Conservation (phyloP, 1,284 basidiomycete genomes). For the Jaminaea rosea region DNA sequence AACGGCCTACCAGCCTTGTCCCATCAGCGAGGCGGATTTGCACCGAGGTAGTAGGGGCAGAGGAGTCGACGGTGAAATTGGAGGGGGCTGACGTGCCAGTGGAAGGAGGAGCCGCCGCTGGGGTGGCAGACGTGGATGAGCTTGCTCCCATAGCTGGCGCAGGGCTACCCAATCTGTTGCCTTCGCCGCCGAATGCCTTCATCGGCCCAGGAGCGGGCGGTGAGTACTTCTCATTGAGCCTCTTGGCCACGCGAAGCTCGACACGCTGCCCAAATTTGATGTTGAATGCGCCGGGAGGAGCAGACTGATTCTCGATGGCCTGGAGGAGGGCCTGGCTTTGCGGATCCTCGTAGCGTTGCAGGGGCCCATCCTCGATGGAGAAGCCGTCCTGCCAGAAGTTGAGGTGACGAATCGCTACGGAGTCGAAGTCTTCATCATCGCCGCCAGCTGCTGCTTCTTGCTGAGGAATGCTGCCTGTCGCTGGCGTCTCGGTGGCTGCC, state of each 20-base stretch:
- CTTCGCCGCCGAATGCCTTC: constrained; percentile 64
- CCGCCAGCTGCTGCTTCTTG: constrained; percentile 7
- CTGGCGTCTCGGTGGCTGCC: background rate
- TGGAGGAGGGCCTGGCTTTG: constrained; percentile 63
- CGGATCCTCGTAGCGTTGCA: constrained; percentile 77
- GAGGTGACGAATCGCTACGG: constrained; percentile 60
- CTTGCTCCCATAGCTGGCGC: constrained; percentile 21
- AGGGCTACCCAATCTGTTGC: constrained; percentile 65
- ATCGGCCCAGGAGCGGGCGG: constrained; percentile 51
- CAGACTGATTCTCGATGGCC: constrained; percentile 72
- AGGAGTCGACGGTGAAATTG: constrained; percentile 67
- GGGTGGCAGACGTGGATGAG: constrained; percentile 4
- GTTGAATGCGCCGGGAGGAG: constrained; percentile 69
- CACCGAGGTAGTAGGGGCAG: constrained; percentile 74
- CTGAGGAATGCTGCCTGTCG: background rate
- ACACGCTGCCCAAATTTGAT: constrained; percentile 73
- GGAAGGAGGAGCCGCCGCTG: constrained; percentile 30
- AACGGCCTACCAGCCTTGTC: constrained; percentile 69
- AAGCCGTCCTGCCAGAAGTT: constrained; percentile 95
- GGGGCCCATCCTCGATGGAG: constrained; percentile 77
- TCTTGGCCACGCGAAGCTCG: constrained; percentile 70
- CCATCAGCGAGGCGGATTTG: constrained; percentile 86
- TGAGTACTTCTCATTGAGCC: constrained; percentile 66
- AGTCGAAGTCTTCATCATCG: constrained; percentile 42
- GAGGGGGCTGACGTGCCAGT: constrained; percentile 27